phyloP scores from a whole-genome alignment of 805 yeast genomes.

The Wickerhamomyces chaumierensis region DNA sequence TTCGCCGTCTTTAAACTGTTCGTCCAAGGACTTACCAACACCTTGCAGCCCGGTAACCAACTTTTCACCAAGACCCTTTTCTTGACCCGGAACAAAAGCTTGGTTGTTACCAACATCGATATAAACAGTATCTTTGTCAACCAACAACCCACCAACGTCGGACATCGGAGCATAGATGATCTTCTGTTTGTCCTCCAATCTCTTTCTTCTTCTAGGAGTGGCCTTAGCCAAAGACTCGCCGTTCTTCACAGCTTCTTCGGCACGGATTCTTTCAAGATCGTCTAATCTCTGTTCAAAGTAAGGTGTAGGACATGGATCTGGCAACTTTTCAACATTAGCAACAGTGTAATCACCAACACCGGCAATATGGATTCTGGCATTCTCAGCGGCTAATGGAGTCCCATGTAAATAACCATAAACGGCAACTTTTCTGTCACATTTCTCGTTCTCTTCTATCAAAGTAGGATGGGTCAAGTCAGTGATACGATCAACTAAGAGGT shows the following conservation, averaged over 20 bases:
- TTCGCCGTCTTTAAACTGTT: constrained; percentile 46
- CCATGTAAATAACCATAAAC: constrained; percentile 94
- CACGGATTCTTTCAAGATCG: constrained; percentile 66
- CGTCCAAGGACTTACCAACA: constrained; percentile 48
- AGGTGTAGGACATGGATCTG: constrained; percentile 99
- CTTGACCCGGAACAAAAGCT: constrained; percentile 51
- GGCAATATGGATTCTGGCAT: constrained; percentile 81
- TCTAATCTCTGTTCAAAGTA: constrained; percentile 77
- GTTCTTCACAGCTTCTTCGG: constrained; percentile 50
- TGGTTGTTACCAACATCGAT: constrained; percentile 45
- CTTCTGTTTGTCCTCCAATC: constrained; percentile 90
- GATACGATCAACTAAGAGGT: constrained; percentile 79
- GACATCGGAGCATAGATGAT: constrained; percentile 98
- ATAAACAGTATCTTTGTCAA: constrained; percentile 95
- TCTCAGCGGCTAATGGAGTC: constrained; percentile 58
- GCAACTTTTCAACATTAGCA: constrained; percentile 71
- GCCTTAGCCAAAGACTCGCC: constrained; percentile 45
- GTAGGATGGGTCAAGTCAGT: constrained; percentile 94
- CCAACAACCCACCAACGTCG: constrained; percentile 96
- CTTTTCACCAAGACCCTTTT: constrained; percentile 76
- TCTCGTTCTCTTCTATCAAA: constrained; percentile 62
- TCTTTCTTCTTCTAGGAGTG: constrained; percentile 67
- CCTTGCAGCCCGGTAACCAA: constrained; percentile 74
- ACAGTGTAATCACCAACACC: constrained; percentile 89
- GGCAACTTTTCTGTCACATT: constrained; percentile 82